Conservation (phyloP, 352 stramenopile genomes). For the Lagenidium giganteum region DNA sequence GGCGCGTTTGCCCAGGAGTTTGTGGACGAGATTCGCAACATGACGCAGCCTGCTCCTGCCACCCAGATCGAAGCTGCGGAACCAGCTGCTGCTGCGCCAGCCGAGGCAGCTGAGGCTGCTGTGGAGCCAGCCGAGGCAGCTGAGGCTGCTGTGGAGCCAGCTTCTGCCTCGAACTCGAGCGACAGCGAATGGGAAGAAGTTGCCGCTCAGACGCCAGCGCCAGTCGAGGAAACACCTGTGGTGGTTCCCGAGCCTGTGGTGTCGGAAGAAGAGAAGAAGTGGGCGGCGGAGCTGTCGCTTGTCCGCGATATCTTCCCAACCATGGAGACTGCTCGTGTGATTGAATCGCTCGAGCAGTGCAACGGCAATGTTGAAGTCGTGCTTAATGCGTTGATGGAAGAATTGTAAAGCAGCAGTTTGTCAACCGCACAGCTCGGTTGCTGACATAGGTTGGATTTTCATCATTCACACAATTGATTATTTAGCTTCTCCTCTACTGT, state of each 20-base stretch:
- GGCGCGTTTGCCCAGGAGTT: constrained; percentile 64
- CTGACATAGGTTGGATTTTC: too few species aligned
- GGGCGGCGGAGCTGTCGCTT: constrained; percentile 46
- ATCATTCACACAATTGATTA: neutral
- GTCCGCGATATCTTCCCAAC: constrained; percentile 61
- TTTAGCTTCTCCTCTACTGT: too few species aligned
- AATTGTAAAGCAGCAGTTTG: too few species aligned
- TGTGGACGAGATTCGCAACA: constrained; percentile 44
- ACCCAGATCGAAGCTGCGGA: constrained; percentile 8
- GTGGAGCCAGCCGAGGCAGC: constrained; percentile 9
- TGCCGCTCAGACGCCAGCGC: constrained; percentile 12
- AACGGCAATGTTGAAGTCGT: constrained; percentile 70
- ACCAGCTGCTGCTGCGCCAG: constrained; percentile 4
- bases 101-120: constrained; percentile 16
- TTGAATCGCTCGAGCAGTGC: constrained; percentile 57
- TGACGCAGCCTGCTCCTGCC: constrained; percentile 4
- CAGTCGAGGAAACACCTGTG: constrained; percentile 24
- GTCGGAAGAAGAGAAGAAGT: constrained; percentile 66
- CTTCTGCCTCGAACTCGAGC: constrained; percentile 11
- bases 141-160: constrained; percentile 14
- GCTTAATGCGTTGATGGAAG: constrained; percentile 64
- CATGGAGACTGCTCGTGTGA: constrained; percentile 27
- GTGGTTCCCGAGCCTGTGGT: constrained; percentile 22
- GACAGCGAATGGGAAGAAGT: constrained; percentile 70
- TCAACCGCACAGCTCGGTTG: too few species aligned